Conservation (phyloP, 176 grass and related monocot species). For the Oropetium thomaeum region DNA sequence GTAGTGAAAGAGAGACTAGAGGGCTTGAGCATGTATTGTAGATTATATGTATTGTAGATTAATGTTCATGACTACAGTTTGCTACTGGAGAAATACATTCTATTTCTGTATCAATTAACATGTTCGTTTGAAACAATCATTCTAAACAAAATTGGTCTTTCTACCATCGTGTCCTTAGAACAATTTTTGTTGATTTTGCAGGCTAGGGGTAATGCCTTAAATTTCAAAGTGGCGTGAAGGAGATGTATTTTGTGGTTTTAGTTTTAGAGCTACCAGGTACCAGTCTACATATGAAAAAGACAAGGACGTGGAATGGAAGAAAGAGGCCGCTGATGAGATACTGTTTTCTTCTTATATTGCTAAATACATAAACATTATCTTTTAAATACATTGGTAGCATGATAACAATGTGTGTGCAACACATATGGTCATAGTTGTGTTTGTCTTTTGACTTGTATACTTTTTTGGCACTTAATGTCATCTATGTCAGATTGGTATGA, state of each 20-base stretch:
- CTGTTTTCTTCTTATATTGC: too few species aligned
- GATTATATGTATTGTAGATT: not conserved
- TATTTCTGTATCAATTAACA: not conserved
- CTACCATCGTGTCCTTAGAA: not conserved
- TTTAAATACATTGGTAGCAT: too few species aligned
- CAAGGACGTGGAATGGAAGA: too few species aligned
- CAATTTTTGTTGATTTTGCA: conserved; percentile 8
- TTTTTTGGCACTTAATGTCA: too few species aligned
- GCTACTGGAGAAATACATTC: not conserved
- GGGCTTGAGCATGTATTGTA: not conserved
- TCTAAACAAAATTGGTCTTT: not conserved
- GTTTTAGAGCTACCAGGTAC: not conserved
- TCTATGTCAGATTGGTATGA: too few species aligned
- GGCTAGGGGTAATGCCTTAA: not conserved
- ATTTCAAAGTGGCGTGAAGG: not conserved
- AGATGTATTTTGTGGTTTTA: not conserved
- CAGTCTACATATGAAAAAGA: too few species aligned
- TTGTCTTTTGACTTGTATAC: too few species aligned
- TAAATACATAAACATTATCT: too few species aligned
- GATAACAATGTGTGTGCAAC: too few species aligned
- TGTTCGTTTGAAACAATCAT: not conserved
- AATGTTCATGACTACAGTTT: not conserved
- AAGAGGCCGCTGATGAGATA: too few species aligned
- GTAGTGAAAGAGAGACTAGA: not conserved
- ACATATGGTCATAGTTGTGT: too few species aligned